Evolutionary conservation across 257 asterid species (phyloP).

Genomic region (Lithospermum erythrorhizon): DNA sequence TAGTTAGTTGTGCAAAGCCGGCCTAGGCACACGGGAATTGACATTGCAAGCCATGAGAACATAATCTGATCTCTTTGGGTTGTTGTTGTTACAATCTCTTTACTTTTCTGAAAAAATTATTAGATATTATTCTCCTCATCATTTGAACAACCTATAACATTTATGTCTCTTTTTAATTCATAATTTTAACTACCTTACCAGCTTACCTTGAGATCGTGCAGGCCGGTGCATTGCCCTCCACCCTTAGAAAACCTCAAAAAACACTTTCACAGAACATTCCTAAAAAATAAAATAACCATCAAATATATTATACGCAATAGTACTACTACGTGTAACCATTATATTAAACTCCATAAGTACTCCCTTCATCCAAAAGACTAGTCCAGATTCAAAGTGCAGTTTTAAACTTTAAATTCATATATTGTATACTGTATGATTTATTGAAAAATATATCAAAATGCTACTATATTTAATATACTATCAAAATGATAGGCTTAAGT

Average conservation of each 20-base stretch:
- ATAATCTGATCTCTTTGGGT: constrained; percentile 28
- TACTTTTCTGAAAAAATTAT: constrained; percentile 2
- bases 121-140: constrained; percentile 21
- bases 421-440: no score
- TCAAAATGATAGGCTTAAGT: no score
- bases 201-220: constrained; percentile 25
- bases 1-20: constrained; percentile 39
- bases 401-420: no score
- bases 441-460: no score
- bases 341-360: no score
- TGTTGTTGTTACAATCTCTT: constrained; percentile 12
- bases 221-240: constrained; percentile 27
- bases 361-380: no score
- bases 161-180: neutral
- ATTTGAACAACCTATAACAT: neutral
- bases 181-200: neutral
- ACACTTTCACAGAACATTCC: constrained; percentile 1
- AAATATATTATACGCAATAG: constrained; percentile 1
- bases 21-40: constrained; percentile 17
- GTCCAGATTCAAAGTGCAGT: no score
- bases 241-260: constrained; percentile 2
- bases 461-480: no score
- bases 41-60: constrained; percentile 17
- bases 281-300: neutral
- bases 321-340: neutral